Evolutionary conservation across 2,329 filamentous ascomycete genomes (phyloP).

Genomic region (Amphichorda felina): DNA sequence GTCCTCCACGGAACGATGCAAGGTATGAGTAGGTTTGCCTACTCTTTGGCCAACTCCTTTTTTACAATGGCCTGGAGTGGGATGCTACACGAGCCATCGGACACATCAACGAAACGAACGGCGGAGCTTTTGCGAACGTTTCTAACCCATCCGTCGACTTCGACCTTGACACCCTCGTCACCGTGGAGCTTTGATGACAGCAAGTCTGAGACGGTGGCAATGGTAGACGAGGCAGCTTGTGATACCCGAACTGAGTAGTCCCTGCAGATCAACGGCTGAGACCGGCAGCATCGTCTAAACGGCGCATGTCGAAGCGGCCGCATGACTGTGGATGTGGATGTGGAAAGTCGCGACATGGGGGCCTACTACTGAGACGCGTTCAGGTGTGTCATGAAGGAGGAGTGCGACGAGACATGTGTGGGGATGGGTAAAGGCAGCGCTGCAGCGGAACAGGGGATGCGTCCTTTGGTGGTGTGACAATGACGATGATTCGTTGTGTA

Average conservation of each 20-base stretch:
- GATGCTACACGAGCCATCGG: constrained; percentile 74
- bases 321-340: background rate
- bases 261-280: constrained; percentile 6
- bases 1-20: background rate
- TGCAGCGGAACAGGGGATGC: too few species aligned
- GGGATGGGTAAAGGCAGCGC: too few species aligned
- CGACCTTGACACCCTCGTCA: constrained; percentile 32
- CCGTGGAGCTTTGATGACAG: constrained; percentile 34
- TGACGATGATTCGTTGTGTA: too few species aligned
- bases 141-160: constrained; percentile 68
- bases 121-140: constrained; percentile 81
- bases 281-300: background rate
- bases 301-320: background rate
- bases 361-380: background rate
- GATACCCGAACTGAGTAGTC: constrained; percentile 20
- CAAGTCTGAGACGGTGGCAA: constrained; percentile 40
- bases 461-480: too few species aligned
- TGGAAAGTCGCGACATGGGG: too few species aligned
- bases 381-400: background rate
- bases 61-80: constrained; percentile 72
- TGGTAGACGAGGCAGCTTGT: constrained; percentile 11
- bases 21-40: constrained; percentile 21
- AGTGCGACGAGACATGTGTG: background rate
- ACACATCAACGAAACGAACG: constrained; percentile 70
- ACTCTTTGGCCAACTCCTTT: constrained; percentile 62